Conservation (phyloP, 1,284 basidiomycete genomes). For the Apiotrichum laibachii region DNA sequence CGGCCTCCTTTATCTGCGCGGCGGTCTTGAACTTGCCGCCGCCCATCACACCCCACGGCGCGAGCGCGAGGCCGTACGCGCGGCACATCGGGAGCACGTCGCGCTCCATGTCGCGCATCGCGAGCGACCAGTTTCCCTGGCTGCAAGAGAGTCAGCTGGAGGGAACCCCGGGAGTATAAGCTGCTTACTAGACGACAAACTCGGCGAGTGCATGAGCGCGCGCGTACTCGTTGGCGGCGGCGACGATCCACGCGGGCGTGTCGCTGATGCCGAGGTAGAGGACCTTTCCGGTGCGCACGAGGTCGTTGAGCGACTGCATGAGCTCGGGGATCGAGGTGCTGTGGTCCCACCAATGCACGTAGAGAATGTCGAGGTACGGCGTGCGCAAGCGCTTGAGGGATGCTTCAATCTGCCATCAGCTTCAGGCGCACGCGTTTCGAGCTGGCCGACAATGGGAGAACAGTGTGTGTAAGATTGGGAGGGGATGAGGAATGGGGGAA, state of each 20-base stretch:
- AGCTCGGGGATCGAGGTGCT: constrained; percentile 51
- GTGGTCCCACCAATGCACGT: constrained; percentile 53
- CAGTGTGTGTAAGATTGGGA: too few species aligned
- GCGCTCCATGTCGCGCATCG: constrained; percentile 56
- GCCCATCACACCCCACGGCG: constrained; percentile 53
- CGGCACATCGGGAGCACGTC: constrained; percentile 62
- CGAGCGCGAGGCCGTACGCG: constrained; percentile 52
- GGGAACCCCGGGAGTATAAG: constrained; percentile 21
- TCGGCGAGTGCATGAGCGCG: constrained; percentile 54
- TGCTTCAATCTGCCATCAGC: constrained; percentile 15
- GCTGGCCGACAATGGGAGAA: too few species aligned
- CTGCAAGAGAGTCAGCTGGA: constrained; percentile 32
- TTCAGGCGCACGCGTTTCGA: constrained; percentile 31
- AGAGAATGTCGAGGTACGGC: constrained; percentile 53
- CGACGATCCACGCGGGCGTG: constrained; percentile 60
- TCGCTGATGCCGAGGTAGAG: constrained; percentile 54
- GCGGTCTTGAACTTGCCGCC: constrained; percentile 50
- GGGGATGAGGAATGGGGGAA: too few species aligned
- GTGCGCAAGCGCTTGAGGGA: constrained; percentile 53
- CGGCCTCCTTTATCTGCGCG: constrained; percentile 44
- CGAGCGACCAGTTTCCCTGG: constrained; percentile 59
- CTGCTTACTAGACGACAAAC: constrained; percentile 56
- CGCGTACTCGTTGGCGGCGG: constrained; percentile 59
- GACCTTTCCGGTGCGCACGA: constrained; percentile 50
- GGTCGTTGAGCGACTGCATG: constrained; percentile 51